These are phyloP conservation scores for Suillus tomentosus DNA, from an alignment of 768 basidiomycete species.

Conservation along the genomic window DNA sequence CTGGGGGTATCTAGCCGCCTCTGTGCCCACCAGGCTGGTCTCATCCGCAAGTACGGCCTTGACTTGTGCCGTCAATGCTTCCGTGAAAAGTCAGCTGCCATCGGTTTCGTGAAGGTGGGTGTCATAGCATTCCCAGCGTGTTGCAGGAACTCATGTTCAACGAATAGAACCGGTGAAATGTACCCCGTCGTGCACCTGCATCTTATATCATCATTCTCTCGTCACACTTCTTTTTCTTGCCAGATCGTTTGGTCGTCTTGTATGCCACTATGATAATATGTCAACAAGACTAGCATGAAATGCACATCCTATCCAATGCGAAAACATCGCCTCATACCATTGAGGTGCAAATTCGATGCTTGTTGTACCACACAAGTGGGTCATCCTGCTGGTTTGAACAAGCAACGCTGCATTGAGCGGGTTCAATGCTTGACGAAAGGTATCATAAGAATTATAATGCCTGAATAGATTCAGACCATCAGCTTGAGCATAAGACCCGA, in stretches of 20 bases:
- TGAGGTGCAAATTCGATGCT: neutral
- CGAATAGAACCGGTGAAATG: conserved; percentile 47
- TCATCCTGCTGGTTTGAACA: too few species aligned
- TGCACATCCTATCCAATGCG: neutral
- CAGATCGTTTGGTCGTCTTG: conserved; percentile 14
- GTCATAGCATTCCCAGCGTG: neutral
- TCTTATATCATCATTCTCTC: conserved; percentile 11
- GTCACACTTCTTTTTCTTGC: conserved; percentile 3
- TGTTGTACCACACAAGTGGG: neutral
- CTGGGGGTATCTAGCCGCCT: conserved; percentile 65
- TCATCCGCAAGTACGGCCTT: conserved; percentile 96
- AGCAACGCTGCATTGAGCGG: neutral
- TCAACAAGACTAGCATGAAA: conserved; percentile 16
- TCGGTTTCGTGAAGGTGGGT: conserved; percentile 91
- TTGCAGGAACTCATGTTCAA: conserved; percentile 8
- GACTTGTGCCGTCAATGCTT: conserved; percentile 99
- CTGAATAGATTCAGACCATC: neutral
- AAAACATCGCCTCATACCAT: neutral
- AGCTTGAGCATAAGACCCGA: conserved; percentile 11
- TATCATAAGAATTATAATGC: neutral
- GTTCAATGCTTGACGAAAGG: neutral
- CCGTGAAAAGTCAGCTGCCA: conserved; percentile 92
- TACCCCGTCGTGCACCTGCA: conserved; percentile 12
- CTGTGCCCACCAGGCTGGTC: conserved; percentile 96
- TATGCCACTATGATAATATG: conserved; percentile 25